Percentiles rank a stretch among this genome's conserved stretches.
These are phyloP conservation scores for Danielia oregonensis DNA, from an alignment of 805 yeast species.

Conservation along the genomic window DNA sequence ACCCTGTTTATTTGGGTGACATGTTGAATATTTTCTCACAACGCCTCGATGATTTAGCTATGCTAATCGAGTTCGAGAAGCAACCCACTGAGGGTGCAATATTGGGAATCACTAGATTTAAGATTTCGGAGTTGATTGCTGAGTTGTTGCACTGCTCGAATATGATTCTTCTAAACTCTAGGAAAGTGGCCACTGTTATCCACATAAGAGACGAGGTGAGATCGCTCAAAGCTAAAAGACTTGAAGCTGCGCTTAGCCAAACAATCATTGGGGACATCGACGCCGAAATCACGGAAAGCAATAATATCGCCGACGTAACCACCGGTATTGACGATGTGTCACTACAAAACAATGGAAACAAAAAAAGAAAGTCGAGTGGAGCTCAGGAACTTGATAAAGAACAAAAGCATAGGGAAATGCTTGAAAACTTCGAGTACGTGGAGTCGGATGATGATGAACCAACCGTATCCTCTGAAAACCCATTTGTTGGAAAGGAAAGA, in stretches of 20 bases:
- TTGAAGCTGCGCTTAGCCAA: conserved; percentile 39
- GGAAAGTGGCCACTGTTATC: conserved; percentile 64
- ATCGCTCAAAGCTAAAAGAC: conserved; percentile 34
- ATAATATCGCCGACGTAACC: conserved; percentile 27
- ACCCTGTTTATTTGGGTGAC: conserved; percentile 88
- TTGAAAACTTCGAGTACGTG: conserved; percentile 25
- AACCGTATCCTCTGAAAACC: conserved; percentile 38
- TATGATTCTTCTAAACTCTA: conserved; percentile 85
- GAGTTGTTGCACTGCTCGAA: conserved; percentile 96
- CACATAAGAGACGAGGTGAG: conserved; percentile 67
- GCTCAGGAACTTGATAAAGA: conserved; percentile 14
- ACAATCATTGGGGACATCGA: conserved; percentile 11
- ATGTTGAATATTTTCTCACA: conserved; percentile 70
- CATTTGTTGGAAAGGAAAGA: conserved; percentile 38
- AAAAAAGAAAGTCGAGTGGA: background rate
- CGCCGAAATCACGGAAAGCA: background rate
- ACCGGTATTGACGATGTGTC: conserved; percentile 35
- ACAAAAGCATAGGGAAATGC: conserved; percentile 12
- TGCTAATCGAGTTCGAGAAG: conserved; percentile 46
- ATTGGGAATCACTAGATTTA: conserved; percentile 86
- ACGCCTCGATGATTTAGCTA: conserved; percentile 65
- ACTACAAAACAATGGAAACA: conserved; percentile 24
- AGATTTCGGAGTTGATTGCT: conserved; percentile 87
- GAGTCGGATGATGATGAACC: conserved; percentile 46
- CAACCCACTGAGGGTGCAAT: conserved; percentile 35